Base-by-base conservation (phyloP, 2,329 filamentous ascomycete genomes). In the Aspergillus hortae region DNA sequence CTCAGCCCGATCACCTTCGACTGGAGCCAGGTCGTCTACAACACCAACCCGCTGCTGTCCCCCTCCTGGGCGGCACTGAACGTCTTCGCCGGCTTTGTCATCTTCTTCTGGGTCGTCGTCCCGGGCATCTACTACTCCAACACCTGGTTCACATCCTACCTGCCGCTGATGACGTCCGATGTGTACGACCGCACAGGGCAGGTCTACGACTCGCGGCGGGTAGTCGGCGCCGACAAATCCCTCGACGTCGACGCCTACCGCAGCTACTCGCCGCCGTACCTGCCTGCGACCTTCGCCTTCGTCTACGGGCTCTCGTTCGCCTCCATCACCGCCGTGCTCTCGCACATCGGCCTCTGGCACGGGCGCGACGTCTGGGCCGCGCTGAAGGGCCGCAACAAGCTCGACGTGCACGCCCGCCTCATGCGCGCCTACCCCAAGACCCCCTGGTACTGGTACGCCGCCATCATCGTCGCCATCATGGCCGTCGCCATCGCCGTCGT, bases 241-340 rank as follows among this genome's bases (percentile, higher is more conserved):
- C 80, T 87, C 49, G 80, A 87, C 64, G 76, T 79, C 57, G 77
- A 74, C 1, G 79, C 79, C 14, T 87, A 87, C 65, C 72, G 76
- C 55, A 73, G 73, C n/a, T 87, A 87, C 66, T 87, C 84, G 10
- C 84, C 84, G 2, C 73, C 86, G 0, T 87, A 80, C 60, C 71
- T 87, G 11, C 76, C 81, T 0, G 76, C 83, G 0, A 84, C 85
- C 51, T 87, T 74, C 48, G 68, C 69, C 5, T 64, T 75, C 45
- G 64, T 63, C 12, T 76, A 88, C 57, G 84, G 83, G 1, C 69
- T 87, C 9, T 81, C 80, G 0, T 87, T 87, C 59, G 85, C 85
- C 5, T 80, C 83, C 7, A 80, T 87, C 30, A 77, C 81, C 1
- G 78, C 83, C 9, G 80, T 67, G 0, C 58, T 68, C 11, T 59